Evolutionary conservation across 495 filamentous ascomycete genomes (phyloP), one percentile per base, ranked within the genome.

Genomic region (Lophiostoma macrostomum): DNA sequence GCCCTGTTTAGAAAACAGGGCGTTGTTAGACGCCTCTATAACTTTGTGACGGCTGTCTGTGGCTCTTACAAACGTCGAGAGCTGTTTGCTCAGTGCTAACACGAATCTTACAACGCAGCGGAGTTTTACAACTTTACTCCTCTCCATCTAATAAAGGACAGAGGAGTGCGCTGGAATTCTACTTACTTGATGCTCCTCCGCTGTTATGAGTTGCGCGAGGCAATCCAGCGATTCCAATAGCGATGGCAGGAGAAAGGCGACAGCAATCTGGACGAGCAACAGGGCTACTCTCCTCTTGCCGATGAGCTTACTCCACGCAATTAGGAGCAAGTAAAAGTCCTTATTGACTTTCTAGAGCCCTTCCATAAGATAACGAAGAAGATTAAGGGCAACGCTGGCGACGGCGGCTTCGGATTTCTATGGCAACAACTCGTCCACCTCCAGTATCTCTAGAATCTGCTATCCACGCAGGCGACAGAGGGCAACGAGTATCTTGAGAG

Each of bases 281-380:
- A 5, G 22, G 11, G 6, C 22, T 24, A 19, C 4, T 5, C 14
- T 24, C 27, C 8, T 12, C 22, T 4, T 22, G 11, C 16, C 13
- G 27, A 4, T 6, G 11, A 27, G 27, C 19, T 5, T 22, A 4
- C 8, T 42, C 5, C 11, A 19, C 7, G 27, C 8, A 19, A 42
- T 19, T 42, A 24, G 39, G 39, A 42, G 4, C 22, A 42, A 22
- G 39, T 23, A n/a, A 42, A 42, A 22, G 8, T 5, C 8, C 22
- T 42, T 23, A 14, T 27, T n/a, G 14, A 42, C 39, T 42, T 42
- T 14, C 39, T 42, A 5, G 4, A 42, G 22, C 10, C 14, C 13
- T 23, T 42, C 22, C 27, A 42, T 42, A 5, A 42, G 39, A 42
- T 42, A 24, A 42, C 39, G 8, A 42, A 42, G 14, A 19, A 22